Evolutionary conservation across 2,329 filamentous ascomycete species (phyloP).

Genomic region (Aschersonia sp.): DNA sequence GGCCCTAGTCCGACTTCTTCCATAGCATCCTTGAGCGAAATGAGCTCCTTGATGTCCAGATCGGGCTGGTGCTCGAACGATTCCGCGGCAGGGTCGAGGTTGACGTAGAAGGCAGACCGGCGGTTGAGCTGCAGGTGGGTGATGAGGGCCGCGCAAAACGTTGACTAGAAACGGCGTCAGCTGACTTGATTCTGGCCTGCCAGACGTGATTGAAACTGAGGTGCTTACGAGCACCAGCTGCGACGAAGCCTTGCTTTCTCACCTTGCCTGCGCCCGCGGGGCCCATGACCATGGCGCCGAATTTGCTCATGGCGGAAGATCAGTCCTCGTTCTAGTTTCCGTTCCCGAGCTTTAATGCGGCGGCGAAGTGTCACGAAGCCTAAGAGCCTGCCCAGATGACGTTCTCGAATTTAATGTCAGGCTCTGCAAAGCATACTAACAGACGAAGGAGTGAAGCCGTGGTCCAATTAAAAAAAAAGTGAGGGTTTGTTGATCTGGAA

Average conservation of each 20-base stretch:
- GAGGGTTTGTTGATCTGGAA: too few species aligned
- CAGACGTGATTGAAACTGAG: neutral
- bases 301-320: conserved; percentile 61
- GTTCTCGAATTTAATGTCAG: too few species aligned
- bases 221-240: neutral
- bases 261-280: conserved; percentile 90
- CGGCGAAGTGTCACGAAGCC: too few species aligned
- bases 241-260: conserved; percentile 9
- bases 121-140: conserved; percentile 82
- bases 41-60: conserved; percentile 89
- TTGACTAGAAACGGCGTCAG: conserved; percentile 41
- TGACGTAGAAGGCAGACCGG: conserved; percentile 94
- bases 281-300: conserved; percentile 88
- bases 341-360: too few species aligned
- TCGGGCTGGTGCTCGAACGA: conserved; percentile 83
- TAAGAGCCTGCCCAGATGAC: too few species aligned
- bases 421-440: too few species aligned
- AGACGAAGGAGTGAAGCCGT: too few species aligned
- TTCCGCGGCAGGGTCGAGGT: conserved; percentile 93
- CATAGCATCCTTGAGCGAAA: conserved; percentile 91
- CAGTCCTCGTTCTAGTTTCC: too few species aligned
- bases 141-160: conserved; percentile 87
- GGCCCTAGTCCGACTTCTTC: conserved; percentile 83
- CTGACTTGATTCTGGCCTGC: neutral
- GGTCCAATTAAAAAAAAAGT: too few species aligned